phyloP scores from a whole-genome alignment of 2,329 filamentous ascomycete species.

The Fusarium liriodendri region DNA sequence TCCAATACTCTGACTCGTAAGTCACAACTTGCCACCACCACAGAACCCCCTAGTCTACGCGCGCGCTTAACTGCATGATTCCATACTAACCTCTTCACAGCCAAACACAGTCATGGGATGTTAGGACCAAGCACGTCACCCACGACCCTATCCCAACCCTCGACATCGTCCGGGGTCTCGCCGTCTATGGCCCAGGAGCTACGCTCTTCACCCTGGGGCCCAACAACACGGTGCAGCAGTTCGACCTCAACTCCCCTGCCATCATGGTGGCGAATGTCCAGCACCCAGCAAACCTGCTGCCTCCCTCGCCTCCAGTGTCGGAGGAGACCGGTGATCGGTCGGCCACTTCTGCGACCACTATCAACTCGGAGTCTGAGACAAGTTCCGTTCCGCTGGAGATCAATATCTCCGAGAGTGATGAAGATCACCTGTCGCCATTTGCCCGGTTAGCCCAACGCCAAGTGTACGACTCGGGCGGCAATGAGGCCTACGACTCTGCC shows the following conservation, averaged over 20 bases:
- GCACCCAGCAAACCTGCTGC: constrained; percentile 81
- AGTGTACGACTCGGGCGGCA: constrained; percentile 66
- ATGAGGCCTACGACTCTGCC: constrained; percentile 70
- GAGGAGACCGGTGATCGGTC: constrained; percentile 73
- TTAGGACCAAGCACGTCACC: constrained; percentile 95
- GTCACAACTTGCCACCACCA: constrained; percentile 52
- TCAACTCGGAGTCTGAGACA: constrained; percentile 64
- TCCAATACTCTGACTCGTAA: constrained; percentile 92
- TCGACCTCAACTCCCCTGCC: constrained; percentile 86
- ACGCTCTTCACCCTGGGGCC: constrained; percentile 90
- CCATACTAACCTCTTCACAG: constrained; percentile 60
- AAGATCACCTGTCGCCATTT: constrained; percentile 80
- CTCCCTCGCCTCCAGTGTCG: constrained; percentile 85
- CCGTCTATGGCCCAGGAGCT: constrained; percentile 91
- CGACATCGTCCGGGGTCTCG: constrained; percentile 82
- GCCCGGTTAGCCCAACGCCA: constrained; percentile 80
- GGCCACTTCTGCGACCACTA: constrained; percentile 58
- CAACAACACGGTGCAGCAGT: constrained; percentile 93
- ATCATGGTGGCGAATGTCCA: constrained; percentile 88
- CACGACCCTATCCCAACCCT: constrained; percentile 89
- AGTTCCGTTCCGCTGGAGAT: constrained; percentile 67
- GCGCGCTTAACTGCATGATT: constrained; percentile 57
- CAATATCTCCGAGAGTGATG: constrained; percentile 78
- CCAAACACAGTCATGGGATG: constrained; percentile 95
- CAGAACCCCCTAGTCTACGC: constrained; percentile 50